Base-by-base conservation (phyloP, 306 rosid species). In the Ormosia emarginata region DNA sequence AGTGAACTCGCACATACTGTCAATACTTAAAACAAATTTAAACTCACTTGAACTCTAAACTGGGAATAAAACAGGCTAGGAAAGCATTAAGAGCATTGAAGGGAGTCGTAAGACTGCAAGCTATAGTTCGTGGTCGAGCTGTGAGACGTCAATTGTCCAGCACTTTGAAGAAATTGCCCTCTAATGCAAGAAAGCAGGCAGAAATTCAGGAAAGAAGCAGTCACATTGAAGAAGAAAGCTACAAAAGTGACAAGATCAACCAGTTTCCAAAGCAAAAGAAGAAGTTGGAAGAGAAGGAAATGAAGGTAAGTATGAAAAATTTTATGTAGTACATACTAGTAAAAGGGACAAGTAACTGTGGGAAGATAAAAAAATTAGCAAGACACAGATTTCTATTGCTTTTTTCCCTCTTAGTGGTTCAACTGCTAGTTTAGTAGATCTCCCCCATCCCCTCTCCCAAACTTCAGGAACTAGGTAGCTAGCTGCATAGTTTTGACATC, bases 61-160 rank as follows among this genome's bases (percentile, higher is more conserved):
- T 78, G 29, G 56, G 49, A 83, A 79, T 64, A 81, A 41, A 85
- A 87, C 82, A 92, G 98, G 97, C 98, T 36, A 94, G 92, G 85
- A 94, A 94, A 85, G 97, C 98, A 46, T 53, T 92, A 79, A 83
- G 89, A 84, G 96, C 96, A 47, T 81, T 92, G 87, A 92, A 89
- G 83, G 98, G 98, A 71, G 76, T 94, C 15, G 92, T 92, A 66
- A 88, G 84, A 85, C 86, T 94, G 63, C 98, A 94, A 86, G 97
- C 98, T 66, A 86, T 92, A 73, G 85, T 88, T 86, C 94, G 98
- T 0, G 98, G 98, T 32, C 82, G 87, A 82, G 93, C 91, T 1
- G 97, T 85, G 85, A 91, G 97, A 66, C 90, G 91, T 12, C 90
- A 71, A 84, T 43, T 84, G 67, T 61, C 75, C 2, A 49, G 40